phyloP scores from a whole-genome alignment of 2,329 filamentous ascomycete species.

The Cladobotryum mycophilum region DNA sequence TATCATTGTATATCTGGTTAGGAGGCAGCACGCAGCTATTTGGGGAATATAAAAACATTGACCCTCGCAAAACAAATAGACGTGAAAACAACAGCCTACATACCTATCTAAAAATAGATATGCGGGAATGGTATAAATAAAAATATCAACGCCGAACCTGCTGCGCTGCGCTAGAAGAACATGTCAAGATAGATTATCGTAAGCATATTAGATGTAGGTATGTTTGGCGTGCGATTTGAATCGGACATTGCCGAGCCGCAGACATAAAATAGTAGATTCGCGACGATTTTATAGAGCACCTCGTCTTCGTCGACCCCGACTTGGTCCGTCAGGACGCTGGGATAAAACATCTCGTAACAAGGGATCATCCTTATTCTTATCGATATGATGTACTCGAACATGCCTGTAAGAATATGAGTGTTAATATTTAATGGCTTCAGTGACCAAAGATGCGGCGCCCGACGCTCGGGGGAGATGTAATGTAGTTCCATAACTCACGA shows the following conservation, averaged over 20 bases:
- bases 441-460: too few relatives aligned
- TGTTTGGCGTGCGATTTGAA: too few relatives aligned
- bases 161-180: background rate
- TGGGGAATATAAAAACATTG: too few relatives aligned
- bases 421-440: conserved; percentile 4
- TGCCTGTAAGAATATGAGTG: conserved; percentile 51
- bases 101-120: background rate
- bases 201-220: background rate
- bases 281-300: conserved; percentile 27
- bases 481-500: too few relatives aligned
- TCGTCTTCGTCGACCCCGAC: conserved; percentile 69
- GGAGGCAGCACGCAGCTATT: too few relatives aligned
- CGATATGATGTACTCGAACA: conserved; percentile 83
- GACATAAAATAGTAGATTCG: too few relatives aligned
- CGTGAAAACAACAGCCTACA: background rate
- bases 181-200: background rate
- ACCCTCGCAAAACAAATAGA: background rate
- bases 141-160: conserved; percentile 10
- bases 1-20: too few relatives aligned
- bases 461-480: too few relatives aligned
- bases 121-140: conserved; percentile 9
- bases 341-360: conserved; percentile 74
- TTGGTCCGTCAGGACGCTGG: conserved; percentile 78
- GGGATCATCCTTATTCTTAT: conserved; percentile 84
- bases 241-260: too few relatives aligned